phyloP scores from a whole-genome alignment of 192 early-diverging fungal species.

The Umbelopsis sp. region DNA sequence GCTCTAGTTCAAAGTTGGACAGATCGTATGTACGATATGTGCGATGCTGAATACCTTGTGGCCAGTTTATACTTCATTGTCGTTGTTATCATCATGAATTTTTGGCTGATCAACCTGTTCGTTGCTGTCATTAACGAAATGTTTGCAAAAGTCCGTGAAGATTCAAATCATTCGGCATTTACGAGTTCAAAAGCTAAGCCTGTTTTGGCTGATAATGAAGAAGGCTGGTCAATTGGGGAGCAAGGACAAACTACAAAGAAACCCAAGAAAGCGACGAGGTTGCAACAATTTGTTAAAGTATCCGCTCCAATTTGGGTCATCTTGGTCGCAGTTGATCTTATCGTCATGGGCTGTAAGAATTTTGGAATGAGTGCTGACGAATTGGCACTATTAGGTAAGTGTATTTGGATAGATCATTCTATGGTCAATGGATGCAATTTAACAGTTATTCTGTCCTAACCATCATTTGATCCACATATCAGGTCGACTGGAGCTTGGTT shows the following conservation, averaged over 20 bases:
- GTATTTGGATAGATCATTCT: too few species aligned
- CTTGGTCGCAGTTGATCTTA: conserved; percentile 48
- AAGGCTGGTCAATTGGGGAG: conserved; percentile 33
- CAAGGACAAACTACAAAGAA: not conserved
- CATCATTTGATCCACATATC: not conserved
- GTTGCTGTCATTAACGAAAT: conserved; percentile 67
- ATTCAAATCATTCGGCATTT: conserved; percentile 59
- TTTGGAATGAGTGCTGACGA: conserved; percentile 25
- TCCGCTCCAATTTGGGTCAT: conserved; percentile 43
- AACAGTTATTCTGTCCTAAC: not conserved
- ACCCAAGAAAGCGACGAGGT: not conserved
- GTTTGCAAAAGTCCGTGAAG: conserved; percentile 68
- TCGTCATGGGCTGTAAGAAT: conserved; percentile 49
- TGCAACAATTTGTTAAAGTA: conserved; percentile 25
- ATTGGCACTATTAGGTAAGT: conserved; percentile 37
- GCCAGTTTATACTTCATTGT: conserved; percentile 57
- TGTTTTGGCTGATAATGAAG: conserved; percentile 33
- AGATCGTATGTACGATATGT: conserved; percentile 59
- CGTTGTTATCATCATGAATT: conserved; percentile 61
- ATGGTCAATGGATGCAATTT: not conserved
- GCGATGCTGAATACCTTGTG: conserved; percentile 57
- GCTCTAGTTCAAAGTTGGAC: conserved; percentile 58
- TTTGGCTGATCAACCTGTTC: conserved; percentile 66
- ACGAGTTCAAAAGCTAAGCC: conserved; percentile 42
- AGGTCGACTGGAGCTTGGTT: conserved; percentile 47